These are phyloP conservation scores for Porphyrellus cyaneotinctus DNA, from an alignment of 768 basidiomycete genomes.

Conservation along the genomic window DNA sequence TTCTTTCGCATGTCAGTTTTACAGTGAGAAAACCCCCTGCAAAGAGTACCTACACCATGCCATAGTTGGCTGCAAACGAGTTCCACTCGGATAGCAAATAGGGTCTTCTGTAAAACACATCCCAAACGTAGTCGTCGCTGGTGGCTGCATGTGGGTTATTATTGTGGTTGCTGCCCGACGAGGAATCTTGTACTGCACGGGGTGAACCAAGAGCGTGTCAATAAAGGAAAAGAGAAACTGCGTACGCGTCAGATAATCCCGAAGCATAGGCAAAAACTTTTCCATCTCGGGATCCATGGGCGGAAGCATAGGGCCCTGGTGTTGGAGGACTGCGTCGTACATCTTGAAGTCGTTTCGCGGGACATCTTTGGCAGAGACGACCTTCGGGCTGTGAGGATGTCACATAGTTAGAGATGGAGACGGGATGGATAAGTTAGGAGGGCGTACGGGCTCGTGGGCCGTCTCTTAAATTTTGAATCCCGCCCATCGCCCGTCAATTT, in stretches of 20 bases:
- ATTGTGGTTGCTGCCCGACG: conserved; percentile 5
- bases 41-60: conserved; percentile 51
- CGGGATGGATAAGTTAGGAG: background rate
- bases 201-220: background rate
- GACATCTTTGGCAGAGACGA: conserved; percentile 50
- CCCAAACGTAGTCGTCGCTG: conserved; percentile 75
- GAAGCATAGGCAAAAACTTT: conserved; percentile 73
- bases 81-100: conserved; percentile 58
- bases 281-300: conserved; percentile 60
- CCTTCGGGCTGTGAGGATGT: conserved; percentile 45
- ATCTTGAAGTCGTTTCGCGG: conserved; percentile 51
- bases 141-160: background rate
- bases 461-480: conserved; percentile 16
- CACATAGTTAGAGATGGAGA: background rate
- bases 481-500: conserved; percentile 18
- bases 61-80: conserved; percentile 51
- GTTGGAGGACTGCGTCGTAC: conserved; percentile 64
- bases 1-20: conserved; percentile 35
- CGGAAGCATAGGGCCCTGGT: conserved; percentile 27
- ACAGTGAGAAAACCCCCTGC: background rate
- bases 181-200: conserved; percentile 26
- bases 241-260: conserved; percentile 66
- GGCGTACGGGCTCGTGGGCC: conserved; percentile 43
- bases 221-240: background rate
- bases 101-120: conserved; percentile 75